Evolutionary conservation across 306 rosid genomes (phyloP).

Genomic region (Trifolium pratense): DNA sequence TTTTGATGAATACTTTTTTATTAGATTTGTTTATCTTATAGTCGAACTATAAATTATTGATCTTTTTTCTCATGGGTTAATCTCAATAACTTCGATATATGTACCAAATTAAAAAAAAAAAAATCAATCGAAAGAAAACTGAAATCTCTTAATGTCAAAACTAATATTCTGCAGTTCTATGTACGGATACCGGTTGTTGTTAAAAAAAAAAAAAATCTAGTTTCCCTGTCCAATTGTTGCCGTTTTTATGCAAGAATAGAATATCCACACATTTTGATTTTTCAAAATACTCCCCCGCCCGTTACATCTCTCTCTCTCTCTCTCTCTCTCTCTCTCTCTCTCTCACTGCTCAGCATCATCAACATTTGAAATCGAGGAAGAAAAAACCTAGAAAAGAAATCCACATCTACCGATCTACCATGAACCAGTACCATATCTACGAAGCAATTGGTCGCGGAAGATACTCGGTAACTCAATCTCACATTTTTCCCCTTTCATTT

Average conservation of each 20-base stretch:
- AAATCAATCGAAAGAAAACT: too few species aligned
- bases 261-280: not conserved
- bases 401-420: slow-evolving; percentile 60
- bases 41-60: too few species aligned
- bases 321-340: slow-evolving; percentile 1
- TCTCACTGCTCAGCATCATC: slow-evolving; percentile 3
- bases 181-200: too few species aligned
- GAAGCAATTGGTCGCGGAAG: slow-evolving; percentile 97
- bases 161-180: too few species aligned
- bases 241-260: not conserved
- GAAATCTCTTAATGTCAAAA: too few species aligned
- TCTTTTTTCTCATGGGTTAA: too few species aligned
- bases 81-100: too few species aligned
- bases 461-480: slow-evolving; percentile 65
- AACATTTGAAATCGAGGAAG: slow-evolving; percentile 40
- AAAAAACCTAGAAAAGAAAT: slow-evolving; percentile 49
- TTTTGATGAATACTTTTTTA: too few species aligned
- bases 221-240: too few species aligned
- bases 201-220: too few species aligned
- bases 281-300: slow-evolving; percentile 24
- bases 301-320: slow-evolving; percentile 5
- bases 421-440: slow-evolving; percentile 95
- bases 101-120: too few species aligned
- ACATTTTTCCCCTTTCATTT: slow-evolving; percentile 6
- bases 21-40: too few species aligned